Base-by-base conservation (phyloP, 2,329 filamentous ascomycete genomes). In the Hypoxylon rubiginosum region DNA sequence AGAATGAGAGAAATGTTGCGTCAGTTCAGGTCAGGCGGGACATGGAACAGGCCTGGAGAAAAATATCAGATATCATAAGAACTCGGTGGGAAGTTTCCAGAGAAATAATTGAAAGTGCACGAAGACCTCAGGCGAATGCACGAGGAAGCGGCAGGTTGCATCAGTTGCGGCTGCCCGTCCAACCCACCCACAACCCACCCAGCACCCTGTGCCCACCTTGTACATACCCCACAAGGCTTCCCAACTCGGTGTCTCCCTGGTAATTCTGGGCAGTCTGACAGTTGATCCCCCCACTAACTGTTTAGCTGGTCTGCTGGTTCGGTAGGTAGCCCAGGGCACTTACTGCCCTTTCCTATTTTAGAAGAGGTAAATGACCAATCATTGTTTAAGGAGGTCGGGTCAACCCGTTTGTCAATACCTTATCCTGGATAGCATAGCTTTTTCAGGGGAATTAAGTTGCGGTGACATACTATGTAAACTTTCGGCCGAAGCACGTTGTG, bases 81-180 rank as follows among this genome's bases (percentile, higher is more conserved):
- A 64, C 45, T 57, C 52, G 46, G 45, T 41, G 48, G 50, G 36
- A 67, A 56, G 57, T 54, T 58, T 58, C 58, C 34, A 50, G 48
- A 58, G 30, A 58, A 60, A 63, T 45, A 53, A 54, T 48, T 17
- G 24, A 58, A 63, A 67, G 54, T 64, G 65, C 62, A 65, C 62
- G 51, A 66, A 58, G 49, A 46, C 50, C 62, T 62, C 67, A 57
- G 59, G 54, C 21, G 51, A 50, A 68, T 61, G 65, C 67, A 68
- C 61, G 64, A 50, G 46, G 46, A 11, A 50, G 4, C 24, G 24
- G 24, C 60, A 69, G 58, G 64, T 66, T 64, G 54, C 64, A 69
- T 58, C 60, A 69, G 64, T 55, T 58, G 59, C 58, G 49, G 36
- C 64, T 61, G 59, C 60, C 61, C 56, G 53, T 58, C 60, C 66